These are phyloP conservation scores for Neocucurbitaria cava DNA, from an alignment of 2,329 filamentous ascomycete genomes.

Conservation along the genomic window DNA sequence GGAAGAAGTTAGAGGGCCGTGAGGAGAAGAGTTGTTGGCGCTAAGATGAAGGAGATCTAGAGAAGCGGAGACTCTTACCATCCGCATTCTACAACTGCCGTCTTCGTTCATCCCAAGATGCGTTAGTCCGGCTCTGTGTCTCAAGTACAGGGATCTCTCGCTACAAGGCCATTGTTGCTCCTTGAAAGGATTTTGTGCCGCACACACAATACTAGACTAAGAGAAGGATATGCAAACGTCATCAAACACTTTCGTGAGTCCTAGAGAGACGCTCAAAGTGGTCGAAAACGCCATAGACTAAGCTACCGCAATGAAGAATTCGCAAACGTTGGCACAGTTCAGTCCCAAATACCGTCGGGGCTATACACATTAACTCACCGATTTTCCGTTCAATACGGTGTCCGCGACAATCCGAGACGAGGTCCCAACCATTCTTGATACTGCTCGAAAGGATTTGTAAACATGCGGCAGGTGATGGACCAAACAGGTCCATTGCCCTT, in stretches of 20 bases:
- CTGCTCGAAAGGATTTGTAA: slow-evolving; percentile 10
- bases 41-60: neutral
- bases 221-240: neutral
- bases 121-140: neutral
- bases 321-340: neutral
- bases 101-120: neutral
- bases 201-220: neutral
- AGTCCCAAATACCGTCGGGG: neutral
- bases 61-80: neutral
- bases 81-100: neutral
- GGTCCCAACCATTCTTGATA: neutral
- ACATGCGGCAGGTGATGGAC: slow-evolving; percentile 14
- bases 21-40: neutral
- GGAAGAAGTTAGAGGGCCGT: neutral
- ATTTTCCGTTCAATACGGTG: neutral
- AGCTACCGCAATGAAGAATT: neutral
- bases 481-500: slow-evolving; percentile 10
- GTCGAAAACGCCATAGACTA: neutral
- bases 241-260: neutral
- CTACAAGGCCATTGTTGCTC: neutral
- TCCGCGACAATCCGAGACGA: neutral
- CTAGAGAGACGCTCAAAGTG: slow-evolving; percentile 1
- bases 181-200: neutral
- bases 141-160: neutral
- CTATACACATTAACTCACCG: neutral